A percentile compares a stretch with the other conserved stretches of the same genome.
Conservation (phyloP, 768 basidiomycete species). For the Symmetrospora coprosmae region DNA sequence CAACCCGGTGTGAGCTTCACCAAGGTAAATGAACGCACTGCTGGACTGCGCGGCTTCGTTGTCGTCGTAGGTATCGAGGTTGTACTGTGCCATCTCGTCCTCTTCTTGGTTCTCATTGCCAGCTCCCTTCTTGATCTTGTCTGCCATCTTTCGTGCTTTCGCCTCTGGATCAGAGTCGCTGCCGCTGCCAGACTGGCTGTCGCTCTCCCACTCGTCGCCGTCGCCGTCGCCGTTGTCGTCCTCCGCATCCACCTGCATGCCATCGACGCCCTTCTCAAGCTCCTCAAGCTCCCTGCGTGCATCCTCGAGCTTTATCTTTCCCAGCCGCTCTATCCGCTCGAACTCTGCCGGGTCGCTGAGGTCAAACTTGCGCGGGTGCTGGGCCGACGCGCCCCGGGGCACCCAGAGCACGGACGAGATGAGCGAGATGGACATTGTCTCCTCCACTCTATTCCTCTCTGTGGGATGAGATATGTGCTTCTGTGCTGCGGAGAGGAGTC, state of each 20-base stretch:
- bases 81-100: conserved; percentile 71
- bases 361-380: conserved; percentile 70
- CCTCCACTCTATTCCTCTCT: no score
- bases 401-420: conserved; percentile 35
- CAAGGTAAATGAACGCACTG: conserved; percentile 33
- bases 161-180: conserved; percentile 35
- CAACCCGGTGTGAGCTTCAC: neutral
- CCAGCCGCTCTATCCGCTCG: conserved; percentile 72
- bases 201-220: conserved; percentile 41
- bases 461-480: no score
- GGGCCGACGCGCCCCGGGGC: conserved; percentile 57
- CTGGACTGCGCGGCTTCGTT: conserved; percentile 44
- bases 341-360: conserved; percentile 72
- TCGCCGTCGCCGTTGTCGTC: conserved; percentile 51
- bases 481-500: neutral
- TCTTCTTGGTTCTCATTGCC: conserved; percentile 38
- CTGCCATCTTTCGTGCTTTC: conserved; percentile 32
- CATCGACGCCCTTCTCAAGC: conserved; percentile 58
- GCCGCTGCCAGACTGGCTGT: conserved; percentile 43
- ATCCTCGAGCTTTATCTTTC: conserved; percentile 75
- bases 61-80: conserved; percentile 81
- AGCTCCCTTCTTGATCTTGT: conserved; percentile 27
- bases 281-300: conserved; percentile 64
- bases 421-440: no score
- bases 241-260: conserved; percentile 55